phyloP scores from a whole-genome alignment of 192 early-diverging fungal species.

The Coemansia sp. region DNA sequence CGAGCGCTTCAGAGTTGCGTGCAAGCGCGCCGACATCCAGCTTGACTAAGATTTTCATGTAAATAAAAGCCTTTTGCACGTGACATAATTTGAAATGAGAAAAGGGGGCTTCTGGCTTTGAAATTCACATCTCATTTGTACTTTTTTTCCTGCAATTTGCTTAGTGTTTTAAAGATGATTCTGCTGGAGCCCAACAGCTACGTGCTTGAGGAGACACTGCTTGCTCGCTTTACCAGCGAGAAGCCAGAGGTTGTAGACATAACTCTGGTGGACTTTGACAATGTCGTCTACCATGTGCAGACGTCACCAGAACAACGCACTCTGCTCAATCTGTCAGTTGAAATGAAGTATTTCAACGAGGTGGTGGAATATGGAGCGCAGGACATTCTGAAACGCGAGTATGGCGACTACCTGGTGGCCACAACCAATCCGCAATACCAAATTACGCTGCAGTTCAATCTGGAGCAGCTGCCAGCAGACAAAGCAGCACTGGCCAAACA shows the following conservation, averaged over 20 bases:
- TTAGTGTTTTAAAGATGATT: constrained; percentile 36
- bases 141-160: constrained; percentile 2
- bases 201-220: constrained; percentile 63
- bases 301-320: constrained; percentile 55
- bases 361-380: constrained; percentile 78
- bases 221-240: constrained; percentile 61
- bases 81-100: not conserved
- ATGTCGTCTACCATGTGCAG: constrained; percentile 82
- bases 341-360: constrained; percentile 81
- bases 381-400: constrained; percentile 79
- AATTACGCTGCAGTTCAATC: constrained; percentile 79
- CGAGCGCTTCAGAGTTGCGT: constrained; percentile 35
- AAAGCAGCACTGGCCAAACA: constrained; percentile 74
- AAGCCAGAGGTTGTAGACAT: constrained; percentile 71
- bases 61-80: constrained; percentile 1
- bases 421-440: constrained; percentile 68
- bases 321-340: constrained; percentile 72
- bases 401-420: constrained; percentile 65
- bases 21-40: constrained; percentile 39
- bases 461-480: constrained; percentile 73
- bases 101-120: constrained; percentile 1
- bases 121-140: constrained; percentile 1
- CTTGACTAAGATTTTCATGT: constrained; percentile 14
- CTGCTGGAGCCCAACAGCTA: constrained; percentile 56
- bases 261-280: constrained; percentile 95